Evolutionary conservation across 768 basidiomycete species (phyloP).

Genomic region (Leucocoprinus leucothites): DNA sequence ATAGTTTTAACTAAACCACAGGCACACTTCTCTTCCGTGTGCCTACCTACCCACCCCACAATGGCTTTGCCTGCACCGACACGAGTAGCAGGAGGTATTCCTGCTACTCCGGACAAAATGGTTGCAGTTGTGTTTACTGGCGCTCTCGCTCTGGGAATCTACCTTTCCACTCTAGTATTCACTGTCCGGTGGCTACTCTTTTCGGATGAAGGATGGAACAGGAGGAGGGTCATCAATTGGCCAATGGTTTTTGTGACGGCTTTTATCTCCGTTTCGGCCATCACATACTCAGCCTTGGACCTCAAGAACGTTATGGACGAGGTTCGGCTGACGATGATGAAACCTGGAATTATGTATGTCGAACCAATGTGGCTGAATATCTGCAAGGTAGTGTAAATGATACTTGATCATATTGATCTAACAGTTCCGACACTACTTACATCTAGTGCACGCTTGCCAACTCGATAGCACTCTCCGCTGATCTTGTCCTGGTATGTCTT

Average conservation of each 20-base stretch:
- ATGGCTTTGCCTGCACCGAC: neutral
- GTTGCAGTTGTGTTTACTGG: neutral
- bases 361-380: conserved; percentile 7
- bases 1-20: too few relatives aligned
- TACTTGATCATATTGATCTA: too few relatives aligned
- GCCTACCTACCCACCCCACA: too few relatives aligned
- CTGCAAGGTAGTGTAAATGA: neutral
- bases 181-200: conserved; percentile 8
- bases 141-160: conserved; percentile 1
- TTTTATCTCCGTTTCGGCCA: neutral
- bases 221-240: neutral
- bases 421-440: too few relatives aligned
- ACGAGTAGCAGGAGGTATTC: neutral
- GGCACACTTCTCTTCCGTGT: too few relatives aligned
- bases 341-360: neutral
- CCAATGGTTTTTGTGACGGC: conserved; percentile 3
- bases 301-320: neutral
- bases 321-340: neutral
- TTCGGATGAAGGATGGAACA: conserved; percentile 6
- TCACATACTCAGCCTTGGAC: conserved; percentile 1
- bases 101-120: neutral
- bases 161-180: neutral
- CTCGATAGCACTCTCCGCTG: conserved; percentile 4
- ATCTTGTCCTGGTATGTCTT: neutral
- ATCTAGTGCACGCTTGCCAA: conserved; percentile 3